These are phyloP conservation scores for Cymbidium sinense DNA, from an alignment of 106 monocot species.

Conservation along the genomic window DNA sequence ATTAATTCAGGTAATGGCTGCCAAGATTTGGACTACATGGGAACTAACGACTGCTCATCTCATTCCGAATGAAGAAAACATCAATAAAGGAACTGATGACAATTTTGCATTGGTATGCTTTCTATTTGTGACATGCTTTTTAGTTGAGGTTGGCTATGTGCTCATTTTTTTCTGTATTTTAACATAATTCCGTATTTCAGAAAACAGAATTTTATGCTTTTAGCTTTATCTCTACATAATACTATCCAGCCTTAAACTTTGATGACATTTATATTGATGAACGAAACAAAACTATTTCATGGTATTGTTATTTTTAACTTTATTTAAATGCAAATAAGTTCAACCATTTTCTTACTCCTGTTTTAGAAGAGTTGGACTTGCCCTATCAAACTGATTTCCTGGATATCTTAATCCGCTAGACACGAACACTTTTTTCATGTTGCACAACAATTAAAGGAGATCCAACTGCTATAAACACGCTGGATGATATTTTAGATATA, in stretches of 20 bases:
- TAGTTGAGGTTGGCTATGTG: background rate
- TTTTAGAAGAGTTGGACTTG: background rate
- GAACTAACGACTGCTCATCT: slow-evolving; percentile 92
- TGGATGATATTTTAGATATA: too few species aligned
- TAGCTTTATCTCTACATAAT: background rate
- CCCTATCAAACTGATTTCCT: background rate
- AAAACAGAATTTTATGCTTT: background rate
- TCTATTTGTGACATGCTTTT: background rate
- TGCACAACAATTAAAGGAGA: background rate
- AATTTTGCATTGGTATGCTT: slow-evolving; percentile 60
- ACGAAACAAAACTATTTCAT: background rate
- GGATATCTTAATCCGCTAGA: background rate
- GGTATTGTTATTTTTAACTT: too few species aligned
- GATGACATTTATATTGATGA: background rate
- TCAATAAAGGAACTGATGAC: slow-evolving; percentile 85
- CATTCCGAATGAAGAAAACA: slow-evolving; percentile 73
- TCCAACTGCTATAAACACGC: too few species aligned
- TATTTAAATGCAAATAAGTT: too few species aligned
- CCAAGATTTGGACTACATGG: slow-evolving; percentile 93
- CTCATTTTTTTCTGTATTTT: background rate
- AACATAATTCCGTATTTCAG: background rate
- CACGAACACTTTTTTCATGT: background rate
- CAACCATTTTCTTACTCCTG: background rate
- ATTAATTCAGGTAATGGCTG: slow-evolving; percentile 55
- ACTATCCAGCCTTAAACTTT: background rate